Conservation (phyloP, 2,329 filamentous ascomycete species). For the Calonectria pseudoturangicola region DNA sequence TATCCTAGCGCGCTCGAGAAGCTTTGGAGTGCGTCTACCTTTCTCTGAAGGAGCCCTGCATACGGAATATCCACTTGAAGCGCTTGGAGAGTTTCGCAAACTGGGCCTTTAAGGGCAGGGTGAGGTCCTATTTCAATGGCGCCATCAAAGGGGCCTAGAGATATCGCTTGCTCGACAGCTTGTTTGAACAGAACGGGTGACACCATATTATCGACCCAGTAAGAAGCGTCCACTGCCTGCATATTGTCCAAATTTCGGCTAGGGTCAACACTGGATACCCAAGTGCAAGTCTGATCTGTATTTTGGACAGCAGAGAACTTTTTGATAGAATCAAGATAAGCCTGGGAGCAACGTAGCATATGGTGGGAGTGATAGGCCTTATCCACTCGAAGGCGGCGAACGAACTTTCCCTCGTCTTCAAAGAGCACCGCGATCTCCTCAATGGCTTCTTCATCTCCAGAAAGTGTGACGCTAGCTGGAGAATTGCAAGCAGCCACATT, state of each 20-base stretch:
- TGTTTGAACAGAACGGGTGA: slow-evolving; percentile 50
- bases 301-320: not conserved
- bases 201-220: slow-evolving; percentile 55
- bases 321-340: slow-evolving; percentile 41
- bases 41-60: slow-evolving; percentile 39
- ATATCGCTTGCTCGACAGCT: slow-evolving; percentile 37
- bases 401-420: slow-evolving; percentile 39
- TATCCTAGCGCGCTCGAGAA: slow-evolving; percentile 7
- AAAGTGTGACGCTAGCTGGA: slow-evolving; percentile 52
- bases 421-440: slow-evolving; percentile 48
- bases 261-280: slow-evolving; percentile 54
- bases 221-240: slow-evolving; percentile 25
- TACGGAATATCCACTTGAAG: slow-evolving; percentile 38
- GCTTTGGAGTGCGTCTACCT: slow-evolving; percentile 39
- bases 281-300: slow-evolving; percentile 23
- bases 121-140: slow-evolving; percentile 67
- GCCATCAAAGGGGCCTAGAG: slow-evolving; percentile 28
- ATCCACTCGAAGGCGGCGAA: slow-evolving; percentile 62
- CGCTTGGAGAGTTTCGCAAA: slow-evolving; percentile 62
- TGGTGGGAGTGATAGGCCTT: slow-evolving; percentile 71
- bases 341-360: slow-evolving; percentile 58
- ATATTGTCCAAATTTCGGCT: slow-evolving; percentile 42
- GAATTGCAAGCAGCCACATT: slow-evolving; percentile 54
- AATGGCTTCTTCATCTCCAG: slow-evolving; percentile 57
- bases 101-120: slow-evolving; percentile 67